Conservation (phyloP, 2,329 filamentous ascomycete species). For the Metarhizium rileyi region DNA sequence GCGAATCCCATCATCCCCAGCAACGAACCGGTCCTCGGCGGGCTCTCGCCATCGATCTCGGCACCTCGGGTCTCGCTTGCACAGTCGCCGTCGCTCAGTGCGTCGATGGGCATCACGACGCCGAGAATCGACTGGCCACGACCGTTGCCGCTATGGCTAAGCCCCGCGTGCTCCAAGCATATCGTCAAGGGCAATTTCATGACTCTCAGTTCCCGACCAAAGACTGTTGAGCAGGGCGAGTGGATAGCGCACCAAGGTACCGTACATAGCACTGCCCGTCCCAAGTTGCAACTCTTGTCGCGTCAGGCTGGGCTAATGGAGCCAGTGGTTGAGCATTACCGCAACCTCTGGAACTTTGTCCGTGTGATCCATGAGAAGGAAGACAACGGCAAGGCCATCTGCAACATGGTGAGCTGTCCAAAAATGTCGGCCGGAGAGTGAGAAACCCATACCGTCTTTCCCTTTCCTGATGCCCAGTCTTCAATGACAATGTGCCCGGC, state of each 20-base stretch:
- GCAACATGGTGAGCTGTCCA: conserved; percentile 74
- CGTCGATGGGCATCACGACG: not conserved
- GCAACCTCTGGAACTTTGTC: conserved; percentile 81
- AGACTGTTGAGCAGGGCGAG: conserved; percentile 87
- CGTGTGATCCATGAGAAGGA: conserved; percentile 82
- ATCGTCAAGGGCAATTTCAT: conserved; percentile 97
- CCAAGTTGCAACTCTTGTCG: too few species aligned
- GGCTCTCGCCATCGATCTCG: not conserved
- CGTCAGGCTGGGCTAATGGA: not conserved
- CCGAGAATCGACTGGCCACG: conserved; percentile 31
- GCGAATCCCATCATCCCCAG: conserved; percentile 1
- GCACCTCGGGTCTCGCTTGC: not conserved
- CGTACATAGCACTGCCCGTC: too few species aligned
- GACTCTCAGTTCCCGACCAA: conserved; percentile 88
- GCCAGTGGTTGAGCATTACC: conserved; percentile 77
- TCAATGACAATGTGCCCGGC: too few species aligned
- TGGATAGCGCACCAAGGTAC: conserved; percentile 94
- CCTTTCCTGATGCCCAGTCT: too few species aligned
- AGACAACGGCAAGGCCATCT: conserved; percentile 65
- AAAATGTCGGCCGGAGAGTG: conserved; percentile 90
- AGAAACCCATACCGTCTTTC: not conserved
- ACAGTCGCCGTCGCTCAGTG: not conserved
- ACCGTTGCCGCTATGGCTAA: conserved; percentile 65
- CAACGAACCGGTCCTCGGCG: not conserved
- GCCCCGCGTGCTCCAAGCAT: conserved; percentile 64